These are phyloP conservation scores for Tremella fuciformis DNA, from an alignment of 768 basidiomycete species.

Conservation along the genomic window DNA sequence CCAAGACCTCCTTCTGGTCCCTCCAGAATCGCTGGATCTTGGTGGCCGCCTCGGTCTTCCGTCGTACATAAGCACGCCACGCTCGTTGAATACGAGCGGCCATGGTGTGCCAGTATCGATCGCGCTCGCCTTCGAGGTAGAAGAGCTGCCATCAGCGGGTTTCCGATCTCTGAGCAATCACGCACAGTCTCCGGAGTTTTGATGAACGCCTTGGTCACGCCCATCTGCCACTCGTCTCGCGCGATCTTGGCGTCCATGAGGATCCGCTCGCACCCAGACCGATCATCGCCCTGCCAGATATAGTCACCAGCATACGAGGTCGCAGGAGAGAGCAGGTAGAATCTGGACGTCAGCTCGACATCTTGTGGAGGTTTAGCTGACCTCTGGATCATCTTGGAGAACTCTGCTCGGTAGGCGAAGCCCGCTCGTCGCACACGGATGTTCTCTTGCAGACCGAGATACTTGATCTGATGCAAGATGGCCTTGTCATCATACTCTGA, in stretches of 20 bases:
- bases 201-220: conserved; percentile 96
- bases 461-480: conserved; percentile 97
- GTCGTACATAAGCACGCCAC: conserved; percentile 91
- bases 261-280: conserved; percentile 88
- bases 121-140: conserved; percentile 96
- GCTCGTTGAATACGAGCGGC: conserved; percentile 92
- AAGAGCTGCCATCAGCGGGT: conserved; percentile 64
- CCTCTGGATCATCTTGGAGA: conserved; percentile 97
- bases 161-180: conserved; percentile 7
- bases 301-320: conserved; percentile 99
- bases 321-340: conserved; percentile 88
- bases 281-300: conserved; percentile 86
- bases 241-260: conserved; percentile 92
- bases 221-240: conserved; percentile 99
- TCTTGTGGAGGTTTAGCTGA: conserved; percentile 19
- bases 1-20: conserved; percentile 91
- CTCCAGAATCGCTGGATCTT: conserved; percentile 98
- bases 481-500: conserved; percentile 92
- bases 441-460: conserved; percentile 96
- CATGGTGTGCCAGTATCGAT: conserved; percentile 99
- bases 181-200: conserved; percentile 96
- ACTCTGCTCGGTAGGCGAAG: conserved; percentile 96
- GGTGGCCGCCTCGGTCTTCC: conserved; percentile 89
- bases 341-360: conserved; percentile 52
- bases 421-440: conserved; percentile 95